Conservation (phyloP, 148 eudicot genomes). For the Dysphania ambrosioides region DNA sequence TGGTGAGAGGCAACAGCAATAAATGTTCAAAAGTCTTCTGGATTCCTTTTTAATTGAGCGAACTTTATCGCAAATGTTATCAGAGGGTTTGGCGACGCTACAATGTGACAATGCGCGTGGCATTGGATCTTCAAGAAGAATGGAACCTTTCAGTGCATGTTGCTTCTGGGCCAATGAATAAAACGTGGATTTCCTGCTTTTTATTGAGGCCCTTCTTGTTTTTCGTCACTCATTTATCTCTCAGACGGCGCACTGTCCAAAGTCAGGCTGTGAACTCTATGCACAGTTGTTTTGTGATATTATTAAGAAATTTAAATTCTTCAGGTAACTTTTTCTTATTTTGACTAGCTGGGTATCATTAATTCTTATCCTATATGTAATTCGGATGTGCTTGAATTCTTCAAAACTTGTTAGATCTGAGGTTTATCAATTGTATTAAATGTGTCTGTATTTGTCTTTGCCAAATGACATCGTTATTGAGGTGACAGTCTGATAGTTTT, state of each 20-base stretch:
- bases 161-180: slow-evolving; percentile 24
- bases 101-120: slow-evolving; percentile 39
- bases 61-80: slow-evolving; percentile 16
- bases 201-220: slow-evolving; percentile 77
- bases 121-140: slow-evolving; percentile 59
- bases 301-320: slow-evolving; percentile 62
- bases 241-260: slow-evolving; percentile 38
- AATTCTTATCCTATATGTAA: background rate
- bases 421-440: background rate
- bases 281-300: slow-evolving; percentile 56
- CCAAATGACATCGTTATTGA: background rate
- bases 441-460: background rate
- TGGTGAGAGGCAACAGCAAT: background rate
- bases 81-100: slow-evolving; percentile 93
- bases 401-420: background rate
- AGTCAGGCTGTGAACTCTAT: slow-evolving; percentile 50
- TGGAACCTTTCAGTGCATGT: slow-evolving; percentile 45
- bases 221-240: slow-evolving; percentile 47
- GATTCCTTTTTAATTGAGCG: slow-evolving; percentile 1
- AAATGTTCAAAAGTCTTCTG: background rate
- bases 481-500: background rate
- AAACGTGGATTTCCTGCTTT: slow-evolving; percentile 53
- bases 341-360: background rate
- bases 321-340: slow-evolving; percentile 40
- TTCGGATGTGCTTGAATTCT: background rate